phyloP scores from a whole-genome alignment of 2,329 filamentous ascomycete species.

The Pseudogymnoascus sp. region DNA sequence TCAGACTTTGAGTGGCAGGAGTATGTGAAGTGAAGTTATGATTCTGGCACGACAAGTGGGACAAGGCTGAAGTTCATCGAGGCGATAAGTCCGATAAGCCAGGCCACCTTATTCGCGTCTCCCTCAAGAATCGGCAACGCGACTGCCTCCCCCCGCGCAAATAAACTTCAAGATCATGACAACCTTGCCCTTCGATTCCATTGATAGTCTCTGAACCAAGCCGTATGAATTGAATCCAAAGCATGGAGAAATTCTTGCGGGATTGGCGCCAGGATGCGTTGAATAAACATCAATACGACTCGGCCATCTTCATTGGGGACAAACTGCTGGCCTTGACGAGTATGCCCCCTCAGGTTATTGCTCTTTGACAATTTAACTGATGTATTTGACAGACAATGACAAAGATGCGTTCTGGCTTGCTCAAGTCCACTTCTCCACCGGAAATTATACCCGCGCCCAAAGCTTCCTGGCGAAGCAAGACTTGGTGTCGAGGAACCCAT shows the following conservation, averaged over 20 bases:
- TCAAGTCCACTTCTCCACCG: slow-evolving; percentile 93
- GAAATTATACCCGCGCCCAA: slow-evolving; percentile 88
- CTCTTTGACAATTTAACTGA: background rate
- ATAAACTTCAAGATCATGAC: slow-evolving; percentile 4
- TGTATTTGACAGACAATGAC: slow-evolving; percentile 61
- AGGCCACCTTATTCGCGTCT: background rate
- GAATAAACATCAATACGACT: slow-evolving; percentile 92
- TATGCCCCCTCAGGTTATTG: slow-evolving; percentile 35
- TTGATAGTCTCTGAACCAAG: background rate
- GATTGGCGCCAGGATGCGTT: slow-evolving; percentile 93
- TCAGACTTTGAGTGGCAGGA: too few relatives aligned
- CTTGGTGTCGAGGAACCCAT: slow-evolving; percentile 69
- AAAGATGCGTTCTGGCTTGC: slow-evolving; percentile 95
- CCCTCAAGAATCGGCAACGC: background rate
- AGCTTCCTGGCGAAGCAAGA: slow-evolving; percentile 77
- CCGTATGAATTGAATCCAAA: background rate
- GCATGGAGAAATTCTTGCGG: slow-evolving; percentile 90
- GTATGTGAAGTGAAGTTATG: background rate
- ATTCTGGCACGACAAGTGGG: background rate
- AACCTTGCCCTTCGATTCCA: background rate
- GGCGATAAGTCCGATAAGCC: background rate
- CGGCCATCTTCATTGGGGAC: slow-evolving; percentile 94
- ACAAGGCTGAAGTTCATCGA: background rate
- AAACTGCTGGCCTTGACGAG: slow-evolving; percentile 91
- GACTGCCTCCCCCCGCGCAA: background rate